phyloP scores from a whole-genome alignment of 768 basidiomycete species.

The Porpolomopsis calyptriformis region DNA sequence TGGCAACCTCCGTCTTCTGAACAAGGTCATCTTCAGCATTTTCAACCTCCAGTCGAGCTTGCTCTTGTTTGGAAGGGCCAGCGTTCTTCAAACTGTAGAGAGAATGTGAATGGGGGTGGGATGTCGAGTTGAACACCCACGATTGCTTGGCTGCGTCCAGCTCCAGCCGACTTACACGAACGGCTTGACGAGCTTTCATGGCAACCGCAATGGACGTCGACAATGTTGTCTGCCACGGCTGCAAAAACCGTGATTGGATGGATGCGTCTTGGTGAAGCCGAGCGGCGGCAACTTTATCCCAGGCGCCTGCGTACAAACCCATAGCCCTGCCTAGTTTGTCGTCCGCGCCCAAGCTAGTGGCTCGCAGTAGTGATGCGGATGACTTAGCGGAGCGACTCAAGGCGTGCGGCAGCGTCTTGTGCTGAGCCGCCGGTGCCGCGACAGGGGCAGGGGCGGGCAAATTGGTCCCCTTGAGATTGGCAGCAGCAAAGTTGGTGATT shows the following conservation, averaged over 20 bases:
- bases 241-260: conserved; percentile 57
- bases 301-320: conserved; percentile 66
- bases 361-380: conserved; percentile 42
- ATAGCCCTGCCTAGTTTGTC: conserved; percentile 74
- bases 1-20: conserved; percentile 95
- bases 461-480: conserved; percentile 81
- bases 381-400: conserved; percentile 69
- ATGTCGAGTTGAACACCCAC: conserved; percentile 34
- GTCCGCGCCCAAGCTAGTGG: conserved; percentile 36
- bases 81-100: conserved; percentile 65
- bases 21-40: conserved; percentile 94
- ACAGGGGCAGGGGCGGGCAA: conserved; percentile 64
- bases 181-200: conserved; percentile 84
- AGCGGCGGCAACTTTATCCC: conserved; percentile 73
- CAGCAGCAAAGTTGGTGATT: conserved; percentile 76
- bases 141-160: conserved; percentile 84
- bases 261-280: conserved; percentile 70
- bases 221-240: conserved; percentile 83
- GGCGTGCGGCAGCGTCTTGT: conserved; percentile 97
- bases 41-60: conserved; percentile 84
- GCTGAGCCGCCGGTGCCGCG: conserved; percentile 47
- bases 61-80: conserved; percentile 70
- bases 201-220: conserved; percentile 78
- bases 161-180: conserved; percentile 70
- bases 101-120: not conserved